Evolutionary conservation across 768 basidiomycete species (phyloP), one percentile per base, ranked within the genome.

Genomic region (Suillus subaureus): DNA sequence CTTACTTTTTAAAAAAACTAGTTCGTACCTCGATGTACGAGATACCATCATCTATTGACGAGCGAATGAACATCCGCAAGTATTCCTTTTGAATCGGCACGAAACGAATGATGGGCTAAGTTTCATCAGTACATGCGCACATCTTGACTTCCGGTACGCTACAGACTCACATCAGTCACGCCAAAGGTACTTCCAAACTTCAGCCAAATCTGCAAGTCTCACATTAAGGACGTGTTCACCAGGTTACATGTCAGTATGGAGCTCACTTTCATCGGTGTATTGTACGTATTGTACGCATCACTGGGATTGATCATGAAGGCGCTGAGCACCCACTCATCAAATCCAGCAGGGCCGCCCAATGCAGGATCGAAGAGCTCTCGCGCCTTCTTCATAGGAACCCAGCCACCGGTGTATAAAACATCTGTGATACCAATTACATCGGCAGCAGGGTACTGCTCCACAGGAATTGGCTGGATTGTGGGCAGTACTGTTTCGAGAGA

Each of bases 21-120:
- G 81, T 75, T 6, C 82, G 76, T 7, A 79, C 72, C 68, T 84
- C 83, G 26, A 79, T 72, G 65, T 84, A 84, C 11, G 79, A 80
- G 55, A 84, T 79, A 2, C 83, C 83, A 64, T 85, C 83, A 4
- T 74, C 78, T 39, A 84, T 74, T 4, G 78, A 80, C 40, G 78
- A 74, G 43, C 74, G 62, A 67, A 85, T 68, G 68, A 82, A 80
- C 62, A 79, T 70, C 16, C 64, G 67, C 18, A 71, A 57, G 42
- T 72, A 63, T 23, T 62, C 62, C 43, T 57, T 63, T 43, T 67
- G 69, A 37, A 73, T 67, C 16, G 72, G 71, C 62, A 73, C 60
- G 35, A 69, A 73, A 65, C 72, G 70, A 42, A 72, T 67, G 15
- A 72, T 64, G 71, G 74, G 56, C 83, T 71, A 64, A 78, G 80